Base-by-base conservation (phyloP, 2,329 filamentous ascomycete genomes). In the Sporothrix pseudoabietina region DNA sequence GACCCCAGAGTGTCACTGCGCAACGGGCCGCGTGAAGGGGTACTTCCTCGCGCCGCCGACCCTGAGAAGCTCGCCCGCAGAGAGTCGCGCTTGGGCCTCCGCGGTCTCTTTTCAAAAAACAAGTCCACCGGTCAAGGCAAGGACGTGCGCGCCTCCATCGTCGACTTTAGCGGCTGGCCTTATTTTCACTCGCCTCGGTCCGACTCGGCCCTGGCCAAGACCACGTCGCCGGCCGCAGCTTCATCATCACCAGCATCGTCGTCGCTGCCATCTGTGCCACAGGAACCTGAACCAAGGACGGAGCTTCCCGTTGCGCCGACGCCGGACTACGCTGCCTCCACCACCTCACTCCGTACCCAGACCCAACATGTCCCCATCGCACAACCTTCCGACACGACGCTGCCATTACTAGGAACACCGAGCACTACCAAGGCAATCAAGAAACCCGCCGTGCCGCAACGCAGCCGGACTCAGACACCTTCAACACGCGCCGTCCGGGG, bases 51-150 rank as follows among this genome's bases (percentile, higher is more conserved):
- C 61, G 26, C 44, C 16, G 30, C 66, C 30, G 82, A 78, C 30
- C 22, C 73, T 32, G 69, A 83, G 65, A 86, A 83, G 76, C 76
- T 83, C 32, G 79, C 78, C 72, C 84, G 82, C 77, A 82, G 87
- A 75, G 87, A 88, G 74, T 88, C 87, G 19, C 85, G 82, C 73
- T 77, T 88, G 69, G 86, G 85, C 3, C 78, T 89, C 68, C 82
- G 85, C 71, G 85, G 80, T 75, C 81, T 89, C 9, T 89, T 89
- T 22, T 16, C 69, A 8, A 32, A 54, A 16, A 75, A 74, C 71
- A 75, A 73, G 35, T 9, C 81, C n/a, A 78, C 79, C 10, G 80
- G 26, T 39, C 68, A 71, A 14, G 22, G 52, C 52, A 22, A 55
- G 2, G 71, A 75, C 26, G 82, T 84, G 72, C 85, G 85, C 72